A percentile compares a stretch with the other conserved stretches of the same genome.
phyloP scores from a whole-genome alignment of 2,329 filamentous ascomycete species.

The Trichoderma brevicompactum region DNA sequence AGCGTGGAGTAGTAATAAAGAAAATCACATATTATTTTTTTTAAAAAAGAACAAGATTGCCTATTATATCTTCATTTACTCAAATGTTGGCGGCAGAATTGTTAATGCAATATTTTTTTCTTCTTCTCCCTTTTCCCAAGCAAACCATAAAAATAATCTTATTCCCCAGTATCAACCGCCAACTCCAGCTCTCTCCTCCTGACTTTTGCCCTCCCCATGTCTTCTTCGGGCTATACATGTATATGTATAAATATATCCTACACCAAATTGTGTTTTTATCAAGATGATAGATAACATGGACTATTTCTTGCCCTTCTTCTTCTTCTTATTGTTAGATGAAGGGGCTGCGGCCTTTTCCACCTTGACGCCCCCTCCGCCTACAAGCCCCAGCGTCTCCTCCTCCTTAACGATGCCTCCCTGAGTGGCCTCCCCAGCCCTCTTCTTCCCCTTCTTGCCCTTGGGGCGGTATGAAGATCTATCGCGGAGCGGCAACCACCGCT shows the following conservation, averaged over 20 bases:
- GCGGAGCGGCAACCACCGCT: slow-evolving; percentile 89
- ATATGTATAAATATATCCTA: not conserved
- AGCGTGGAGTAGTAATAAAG: not conserved
- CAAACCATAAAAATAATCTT: not conserved
- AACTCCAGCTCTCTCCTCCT: not conserved
- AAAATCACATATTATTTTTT: not conserved
- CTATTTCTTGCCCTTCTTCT: slow-evolving; percentile 59
- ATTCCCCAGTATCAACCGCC: not conserved
- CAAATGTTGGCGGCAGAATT: not conserved
- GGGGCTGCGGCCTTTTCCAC: slow-evolving; percentile 60
- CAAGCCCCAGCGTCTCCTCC: slow-evolving; percentile 67
- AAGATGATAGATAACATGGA: not conserved
- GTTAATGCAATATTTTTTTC: not conserved
- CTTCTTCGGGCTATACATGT: not conserved
- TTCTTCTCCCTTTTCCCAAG: not conserved
- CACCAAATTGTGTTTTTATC: not conserved
- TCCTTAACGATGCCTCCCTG: slow-evolving; percentile 84
- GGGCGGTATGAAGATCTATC: slow-evolving; percentile 88
- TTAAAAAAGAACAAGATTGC: not conserved
- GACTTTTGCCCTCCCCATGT: not conserved
- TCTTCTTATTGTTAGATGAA: slow-evolving; percentile 57
- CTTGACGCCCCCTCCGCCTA: slow-evolving; percentile 67
- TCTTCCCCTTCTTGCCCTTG: slow-evolving; percentile 90
- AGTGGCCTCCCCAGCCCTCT: slow-evolving; percentile 75
- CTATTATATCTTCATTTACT: too few species aligned